Percentiles rank a stretch among this genome's conserved stretches.
Conservation (phyloP, 1,284 basidiomycete species). For the Cutaneotrichosporon curvatum region DNA sequence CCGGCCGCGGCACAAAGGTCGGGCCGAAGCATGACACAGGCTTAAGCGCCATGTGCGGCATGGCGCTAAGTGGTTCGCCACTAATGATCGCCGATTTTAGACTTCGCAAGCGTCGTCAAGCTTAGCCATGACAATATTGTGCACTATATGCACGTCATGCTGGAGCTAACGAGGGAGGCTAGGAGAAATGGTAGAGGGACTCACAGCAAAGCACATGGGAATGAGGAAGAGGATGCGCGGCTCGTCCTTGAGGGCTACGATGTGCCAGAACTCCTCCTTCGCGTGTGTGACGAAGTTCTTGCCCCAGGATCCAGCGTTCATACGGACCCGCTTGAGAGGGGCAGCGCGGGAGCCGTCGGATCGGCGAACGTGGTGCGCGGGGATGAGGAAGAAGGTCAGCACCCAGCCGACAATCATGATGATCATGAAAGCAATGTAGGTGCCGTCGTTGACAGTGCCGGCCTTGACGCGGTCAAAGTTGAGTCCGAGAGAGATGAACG, state of each 20-base stretch:
- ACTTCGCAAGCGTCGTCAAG: too few species aligned
- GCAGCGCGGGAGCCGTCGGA: conserved; percentile 14
- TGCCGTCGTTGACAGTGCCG: conserved; percentile 15
- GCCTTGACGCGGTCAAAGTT: conserved; percentile 40
- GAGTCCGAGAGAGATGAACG: conserved; percentile 56
- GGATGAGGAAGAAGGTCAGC: conserved; percentile 12
- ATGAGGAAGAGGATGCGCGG: conserved; percentile 21
- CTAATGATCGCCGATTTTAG: too few species aligned
- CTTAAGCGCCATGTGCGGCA: too few species aligned
- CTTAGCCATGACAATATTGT: too few species aligned
- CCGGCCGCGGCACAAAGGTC: too few species aligned
- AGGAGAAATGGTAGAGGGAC: too few species aligned
- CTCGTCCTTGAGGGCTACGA: conserved; percentile 17
- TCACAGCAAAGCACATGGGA: conserved; percentile 17
- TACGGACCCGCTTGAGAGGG: not conserved
- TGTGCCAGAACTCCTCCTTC: conserved; percentile 9
- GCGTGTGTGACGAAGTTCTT: conserved; percentile 7
- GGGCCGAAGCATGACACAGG: too few species aligned
- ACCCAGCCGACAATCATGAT: conserved; percentile 20
- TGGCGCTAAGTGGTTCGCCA: too few species aligned
- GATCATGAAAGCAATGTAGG: conserved; percentile 21
- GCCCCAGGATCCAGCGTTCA: conserved; percentile 3
- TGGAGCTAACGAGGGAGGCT: too few species aligned
- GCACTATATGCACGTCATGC: too few species aligned
- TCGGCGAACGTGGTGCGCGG: conserved; percentile 13